These are phyloP conservation scores for Starmerella stellata DNA, from an alignment of 805 yeast genomes.

Conservation along the genomic window DNA sequence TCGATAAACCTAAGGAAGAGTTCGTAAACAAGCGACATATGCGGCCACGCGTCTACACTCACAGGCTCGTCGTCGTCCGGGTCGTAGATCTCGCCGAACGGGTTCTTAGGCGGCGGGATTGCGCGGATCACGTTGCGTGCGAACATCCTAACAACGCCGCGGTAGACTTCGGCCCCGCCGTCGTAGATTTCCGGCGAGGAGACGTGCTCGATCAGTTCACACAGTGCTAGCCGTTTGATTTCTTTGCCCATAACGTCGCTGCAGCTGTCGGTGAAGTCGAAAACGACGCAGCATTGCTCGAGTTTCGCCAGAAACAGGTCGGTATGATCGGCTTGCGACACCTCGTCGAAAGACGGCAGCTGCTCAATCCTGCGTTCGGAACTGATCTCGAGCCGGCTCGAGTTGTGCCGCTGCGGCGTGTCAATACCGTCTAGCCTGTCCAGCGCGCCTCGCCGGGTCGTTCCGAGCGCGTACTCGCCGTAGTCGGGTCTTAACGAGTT, in stretches of 20 bases:
- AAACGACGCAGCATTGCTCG: slow-evolving; percentile 85
- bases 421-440: slow-evolving; percentile 63
- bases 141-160: slow-evolving; percentile 77
- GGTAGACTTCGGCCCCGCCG: slow-evolving; percentile 80
- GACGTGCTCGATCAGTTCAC: slow-evolving; percentile 76
- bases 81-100: slow-evolving; percentile 86
- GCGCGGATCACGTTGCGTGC: slow-evolving; percentile 79
- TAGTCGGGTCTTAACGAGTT: too few species aligned
- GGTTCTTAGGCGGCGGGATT: slow-evolving; percentile 95
- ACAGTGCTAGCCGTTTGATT: slow-evolving; percentile 66
- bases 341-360: slow-evolving; percentile 77
- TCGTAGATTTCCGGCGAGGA: slow-evolving; percentile 55
- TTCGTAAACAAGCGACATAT: slow-evolving; percentile 92
- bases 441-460: slow-evolving; percentile 18
- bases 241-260: slow-evolving; percentile 86
- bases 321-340: slow-evolving; percentile 60
- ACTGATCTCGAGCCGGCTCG: slow-evolving; percentile 76
- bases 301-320: slow-evolving; percentile 70
- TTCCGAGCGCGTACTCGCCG: background rate
- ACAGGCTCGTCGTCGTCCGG: slow-evolving; percentile 99
- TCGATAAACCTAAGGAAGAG: slow-evolving; percentile 84
- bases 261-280: slow-evolving; percentile 87
- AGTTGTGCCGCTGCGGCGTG: slow-evolving; percentile 79
- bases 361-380: slow-evolving; percentile 46
- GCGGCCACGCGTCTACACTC: slow-evolving; percentile 94